Evolutionary conservation across 2,329 filamentous ascomycete species (phyloP).

Genomic region (Fusarium solani-melongenae): DNA sequence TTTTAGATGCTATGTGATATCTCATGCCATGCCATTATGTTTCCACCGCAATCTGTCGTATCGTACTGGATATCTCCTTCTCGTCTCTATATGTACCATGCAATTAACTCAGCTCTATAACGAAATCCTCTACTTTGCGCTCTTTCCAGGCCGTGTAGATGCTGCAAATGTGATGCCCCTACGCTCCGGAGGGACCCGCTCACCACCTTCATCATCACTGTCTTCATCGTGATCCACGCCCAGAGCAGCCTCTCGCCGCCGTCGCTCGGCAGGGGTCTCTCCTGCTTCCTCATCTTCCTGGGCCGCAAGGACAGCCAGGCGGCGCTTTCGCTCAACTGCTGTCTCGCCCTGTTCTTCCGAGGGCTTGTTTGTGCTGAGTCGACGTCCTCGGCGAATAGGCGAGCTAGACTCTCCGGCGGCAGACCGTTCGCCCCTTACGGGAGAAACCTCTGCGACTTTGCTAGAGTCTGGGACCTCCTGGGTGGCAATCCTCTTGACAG

Average conservation of each 20-base stretch:
- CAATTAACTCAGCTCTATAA: slow-evolving; percentile 28
- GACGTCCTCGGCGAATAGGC: slow-evolving; percentile 16
- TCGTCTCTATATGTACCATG: slow-evolving; percentile 32
- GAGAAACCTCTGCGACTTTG: slow-evolving; percentile 33
- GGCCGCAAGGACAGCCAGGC: slow-evolving; percentile 64
- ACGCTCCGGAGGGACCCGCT: slow-evolving; percentile 61
- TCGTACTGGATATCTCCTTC: slow-evolving; percentile 31
- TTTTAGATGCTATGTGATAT: slow-evolving; percentile 17
- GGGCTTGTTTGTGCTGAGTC: slow-evolving; percentile 25
- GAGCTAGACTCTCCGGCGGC: slow-evolving; percentile 21
- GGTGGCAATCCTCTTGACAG: slow-evolving; percentile 62
- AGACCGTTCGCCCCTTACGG: slow-evolving; percentile 11
- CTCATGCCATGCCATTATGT: slow-evolving; percentile 23
- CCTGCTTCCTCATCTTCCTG: slow-evolving; percentile 57
- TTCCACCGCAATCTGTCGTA: slow-evolving; percentile 9
- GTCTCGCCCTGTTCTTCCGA: slow-evolving; percentile 65
- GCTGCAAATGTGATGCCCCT: slow-evolving; percentile 73
- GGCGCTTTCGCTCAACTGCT: slow-evolving; percentile 74
- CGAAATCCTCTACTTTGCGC: slow-evolving; percentile 17
- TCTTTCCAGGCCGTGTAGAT: slow-evolving; percentile 35
- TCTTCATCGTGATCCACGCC: slow-evolving; percentile 64
- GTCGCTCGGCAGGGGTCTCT: slow-evolving; percentile 80
- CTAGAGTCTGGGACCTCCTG: slow-evolving; percentile 47
- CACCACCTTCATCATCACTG: slow-evolving; percentile 65
- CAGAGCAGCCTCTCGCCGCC: slow-evolving; percentile 78